These are phyloP conservation scores for Carex kokanica DNA, from an alignment of 176 grass and related monocot species.

Conservation along the genomic window DNA sequence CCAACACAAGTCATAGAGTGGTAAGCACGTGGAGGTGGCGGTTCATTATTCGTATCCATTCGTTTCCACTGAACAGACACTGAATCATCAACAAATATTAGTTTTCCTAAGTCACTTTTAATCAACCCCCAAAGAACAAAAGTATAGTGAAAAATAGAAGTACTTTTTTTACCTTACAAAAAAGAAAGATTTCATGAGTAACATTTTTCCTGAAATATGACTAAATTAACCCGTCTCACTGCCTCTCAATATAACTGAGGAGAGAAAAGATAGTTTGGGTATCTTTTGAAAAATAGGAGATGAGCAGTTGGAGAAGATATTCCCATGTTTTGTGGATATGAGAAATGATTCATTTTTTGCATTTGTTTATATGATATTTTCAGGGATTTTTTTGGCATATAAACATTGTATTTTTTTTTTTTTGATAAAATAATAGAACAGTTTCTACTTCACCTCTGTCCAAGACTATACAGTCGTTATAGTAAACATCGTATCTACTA, in stretches of 20 bases:
- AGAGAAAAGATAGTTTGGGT: not conserved
- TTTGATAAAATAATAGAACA: not conserved
- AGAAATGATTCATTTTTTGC: not conserved
- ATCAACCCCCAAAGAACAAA: not conserved
- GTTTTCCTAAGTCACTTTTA: not conserved
- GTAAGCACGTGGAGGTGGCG: conserved; percentile 76
- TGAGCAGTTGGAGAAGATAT: not conserved
- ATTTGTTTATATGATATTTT: not conserved
- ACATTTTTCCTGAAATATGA: not conserved
- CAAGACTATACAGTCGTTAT: conserved; percentile 94
- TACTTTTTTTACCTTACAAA: not conserved
- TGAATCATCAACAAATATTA: conserved; percentile 39
- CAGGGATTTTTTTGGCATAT: not conserved
- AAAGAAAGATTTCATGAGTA: not conserved
- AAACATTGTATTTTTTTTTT: not conserved
- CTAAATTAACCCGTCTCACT: not conserved
- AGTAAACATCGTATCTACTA: conserved; percentile 93
- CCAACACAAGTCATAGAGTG: conserved; percentile 87
- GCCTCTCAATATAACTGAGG: not conserved
- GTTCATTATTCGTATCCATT: conserved; percentile 67
- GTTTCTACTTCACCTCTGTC: conserved; percentile 65
- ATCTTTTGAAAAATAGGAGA: conserved; percentile 1
- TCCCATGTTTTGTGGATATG: not conserved
- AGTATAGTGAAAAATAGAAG: not conserved
- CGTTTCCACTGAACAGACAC: conserved; percentile 94